A percentile compares a stretch with the other conserved stretches of the same genome.
Conservation (phyloP, 495 filamentous ascomycete genomes). For the Xylaria grammica region DNA sequence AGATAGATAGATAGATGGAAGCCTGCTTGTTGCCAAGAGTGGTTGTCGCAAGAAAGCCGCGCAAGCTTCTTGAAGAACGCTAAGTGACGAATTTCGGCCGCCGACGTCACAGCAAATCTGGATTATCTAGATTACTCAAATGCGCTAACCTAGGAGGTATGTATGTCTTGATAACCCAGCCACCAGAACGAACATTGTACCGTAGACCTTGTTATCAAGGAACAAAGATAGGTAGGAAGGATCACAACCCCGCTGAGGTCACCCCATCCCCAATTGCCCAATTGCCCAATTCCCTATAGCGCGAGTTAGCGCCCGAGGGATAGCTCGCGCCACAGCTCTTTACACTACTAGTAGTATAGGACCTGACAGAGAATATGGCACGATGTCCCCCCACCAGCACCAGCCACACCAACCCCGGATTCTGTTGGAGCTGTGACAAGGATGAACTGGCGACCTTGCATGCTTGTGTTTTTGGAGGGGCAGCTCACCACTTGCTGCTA, state of each 20-base stretch:
- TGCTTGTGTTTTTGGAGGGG: slow-evolving; percentile 14
- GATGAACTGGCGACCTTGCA: slow-evolving; percentile 14
- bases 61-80: too few relatives aligned
- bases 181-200: too few relatives aligned
- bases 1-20: neutral
- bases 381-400: neutral
- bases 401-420: slow-evolving; percentile 37
- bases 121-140: too few relatives aligned
- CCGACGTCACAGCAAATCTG: too few relatives aligned
- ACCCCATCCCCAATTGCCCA: slow-evolving; percentile 1
- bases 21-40: neutral
- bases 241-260: slow-evolving; percentile 31
- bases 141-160: too few relatives aligned
- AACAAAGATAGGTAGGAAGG: slow-evolving; percentile 2
- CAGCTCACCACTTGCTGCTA: slow-evolving; percentile 15
- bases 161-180: neutral
- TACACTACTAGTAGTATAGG: too few relatives aligned
- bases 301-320: neutral
- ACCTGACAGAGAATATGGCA: neutral
- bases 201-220: too few relatives aligned
- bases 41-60: slow-evolving; percentile 7
- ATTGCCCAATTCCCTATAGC: neutral
- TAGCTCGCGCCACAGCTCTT: slow-evolving; percentile 37
- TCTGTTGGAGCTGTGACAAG: slow-evolving; percentile 17
- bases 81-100: too few relatives aligned